Conservation (phyloP, 108 stramenopile genomes). For the Pseudonitzschia multiseries region DNA sequence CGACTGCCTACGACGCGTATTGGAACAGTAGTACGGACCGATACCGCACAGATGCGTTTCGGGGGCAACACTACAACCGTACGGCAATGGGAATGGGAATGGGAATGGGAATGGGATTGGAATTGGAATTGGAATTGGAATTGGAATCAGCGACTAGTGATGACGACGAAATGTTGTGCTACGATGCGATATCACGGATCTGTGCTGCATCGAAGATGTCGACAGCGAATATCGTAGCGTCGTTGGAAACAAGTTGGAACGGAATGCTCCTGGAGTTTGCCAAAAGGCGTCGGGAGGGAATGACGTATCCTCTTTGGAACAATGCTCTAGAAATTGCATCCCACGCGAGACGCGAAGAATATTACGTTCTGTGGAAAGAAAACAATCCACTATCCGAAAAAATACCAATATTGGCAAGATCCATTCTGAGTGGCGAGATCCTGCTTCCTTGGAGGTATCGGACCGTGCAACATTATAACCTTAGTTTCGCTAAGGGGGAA, state of each 20-base stretch:
- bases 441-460: slow-evolving; percentile 33
- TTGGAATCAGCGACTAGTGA: neutral
- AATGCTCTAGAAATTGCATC: slow-evolving; percentile 10
- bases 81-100: too few relatives aligned
- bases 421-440: slow-evolving; percentile 23
- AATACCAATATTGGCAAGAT: slow-evolving; percentile 33
- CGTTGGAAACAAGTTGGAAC: slow-evolving; percentile 17
- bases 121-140: too few relatives aligned
- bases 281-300: slow-evolving; percentile 13
- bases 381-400: neutral
- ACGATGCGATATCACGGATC: slow-evolving; percentile 10
- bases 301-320: slow-evolving; percentile 19
- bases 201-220: neutral
- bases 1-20: slow-evolving; percentile 42
- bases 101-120: too few relatives aligned
- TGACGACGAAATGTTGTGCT: slow-evolving; percentile 47
- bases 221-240: neutral
- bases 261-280: slow-evolving; percentile 18
- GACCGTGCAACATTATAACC: slow-evolving; percentile 44
- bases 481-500: slow-evolving; percentile 38
- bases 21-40: slow-evolving; percentile 19
- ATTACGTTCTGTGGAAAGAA: slow-evolving; percentile 5
- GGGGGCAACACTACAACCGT: neutral
- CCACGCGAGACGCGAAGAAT: slow-evolving; percentile 25
- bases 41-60: neutral